Evolutionary conservation across 2,329 filamentous ascomycete species (phyloP), one percentile per base, ranked within the genome.

Genomic region (Ascochyta pisi): DNA sequence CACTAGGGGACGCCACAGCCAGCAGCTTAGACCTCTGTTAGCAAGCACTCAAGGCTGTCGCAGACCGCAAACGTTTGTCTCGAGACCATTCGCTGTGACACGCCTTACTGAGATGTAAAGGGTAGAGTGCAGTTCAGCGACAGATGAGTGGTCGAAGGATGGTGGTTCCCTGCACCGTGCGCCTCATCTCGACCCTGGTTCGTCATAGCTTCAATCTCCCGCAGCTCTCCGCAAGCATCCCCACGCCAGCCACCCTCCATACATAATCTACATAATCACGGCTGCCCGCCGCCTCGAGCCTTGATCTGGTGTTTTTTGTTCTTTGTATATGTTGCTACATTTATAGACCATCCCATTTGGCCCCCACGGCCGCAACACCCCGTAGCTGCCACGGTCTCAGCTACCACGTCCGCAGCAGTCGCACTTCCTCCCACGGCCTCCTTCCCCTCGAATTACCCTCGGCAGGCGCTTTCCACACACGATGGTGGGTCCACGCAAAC

Each of bases 401-500:
- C 41, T 38, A n/a, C n/a, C 45, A 16, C 27, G 24, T 5, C 39
- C 34, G 37, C 26, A 41, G 43, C 49, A 50, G 24, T 33, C 39
- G 38, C 43, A 3, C 7, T 38, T 12, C 12, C 26, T 27, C 38
- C 53, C 4, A 26, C 58, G 16, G 13, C 41, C 39, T 49, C 27
- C 50, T 53, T 50, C 39, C 54, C 33, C 50, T 44, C 48, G 31
- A n/a, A 43, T 19, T 45, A 54, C 55, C 43, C 29, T 26, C 50
- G 60, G 62, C 58, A 64, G 62, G 57, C 62, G 65, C 69, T 58
- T 6, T 54, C 45, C 62, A 69, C 63, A 60, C 68, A 66, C 63
- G 61, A 77, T 87, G 85, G 82, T 83, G 52, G 82, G 77, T 48
- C 78, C 79, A 56, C 80, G 83, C 61, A 84, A 83, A 73, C 81